phyloP scores from a whole-genome alignment of 768 basidiomycete species.

The Tricholoma terreum region DNA sequence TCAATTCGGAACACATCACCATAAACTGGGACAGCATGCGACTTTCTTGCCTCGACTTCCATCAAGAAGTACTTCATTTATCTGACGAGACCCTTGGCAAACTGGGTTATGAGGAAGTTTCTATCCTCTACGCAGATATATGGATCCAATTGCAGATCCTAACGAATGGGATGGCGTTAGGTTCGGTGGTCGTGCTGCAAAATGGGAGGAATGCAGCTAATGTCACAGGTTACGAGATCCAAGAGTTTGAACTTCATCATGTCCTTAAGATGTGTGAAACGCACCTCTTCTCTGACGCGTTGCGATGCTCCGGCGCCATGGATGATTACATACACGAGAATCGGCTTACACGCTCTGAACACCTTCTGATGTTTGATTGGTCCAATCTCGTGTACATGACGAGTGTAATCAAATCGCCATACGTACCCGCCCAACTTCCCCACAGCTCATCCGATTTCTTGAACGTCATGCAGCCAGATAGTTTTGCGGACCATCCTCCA shows the following conservation, averaged over 20 bases:
- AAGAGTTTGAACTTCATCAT: conserved; percentile 62
- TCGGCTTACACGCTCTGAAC: conserved; percentile 32
- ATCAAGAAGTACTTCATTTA: conserved; percentile 41
- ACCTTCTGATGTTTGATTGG: conserved; percentile 66
- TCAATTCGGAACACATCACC: conserved; percentile 46
- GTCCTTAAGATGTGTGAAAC: conserved; percentile 48
- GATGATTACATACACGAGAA: conserved; percentile 56
- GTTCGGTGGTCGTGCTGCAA: conserved; percentile 57
- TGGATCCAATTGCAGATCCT: conserved; percentile 69
- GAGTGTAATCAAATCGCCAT: conserved; percentile 51
- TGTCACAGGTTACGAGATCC: conserved; percentile 31
- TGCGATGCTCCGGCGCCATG: conserved; percentile 43
- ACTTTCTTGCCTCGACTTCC: conserved; percentile 53
- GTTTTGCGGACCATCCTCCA: conserved; percentile 13
- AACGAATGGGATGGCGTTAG: conserved; percentile 60
- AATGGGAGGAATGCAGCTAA: conserved; percentile 26
- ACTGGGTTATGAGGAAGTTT: conserved; percentile 67
- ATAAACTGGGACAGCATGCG: conserved; percentile 54
- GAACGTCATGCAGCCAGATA: conserved; percentile 36
- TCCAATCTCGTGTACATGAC: conserved; percentile 60
- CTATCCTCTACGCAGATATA: conserved; percentile 55
- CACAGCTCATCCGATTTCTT: conserved; percentile 41
- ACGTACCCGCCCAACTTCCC: conserved; percentile 19
- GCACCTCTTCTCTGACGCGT: conserved; percentile 40
- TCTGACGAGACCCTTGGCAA: conserved; percentile 43